These are phyloP conservation scores for Agastache rugosa DNA, from an alignment of 257 asterid genomes.

Conservation along the genomic window DNA sequence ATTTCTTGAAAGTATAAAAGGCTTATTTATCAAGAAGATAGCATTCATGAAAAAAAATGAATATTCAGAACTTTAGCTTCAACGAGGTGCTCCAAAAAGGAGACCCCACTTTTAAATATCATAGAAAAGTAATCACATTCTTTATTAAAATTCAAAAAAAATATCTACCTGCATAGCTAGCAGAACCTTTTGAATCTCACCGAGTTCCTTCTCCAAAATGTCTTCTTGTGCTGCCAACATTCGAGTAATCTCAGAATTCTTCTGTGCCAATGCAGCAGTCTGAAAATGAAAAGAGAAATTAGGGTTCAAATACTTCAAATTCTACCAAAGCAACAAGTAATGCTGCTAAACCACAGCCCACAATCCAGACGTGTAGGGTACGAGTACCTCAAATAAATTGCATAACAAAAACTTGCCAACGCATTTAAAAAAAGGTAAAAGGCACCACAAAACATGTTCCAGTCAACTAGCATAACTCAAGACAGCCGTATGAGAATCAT, in stretches of 20 bases:
- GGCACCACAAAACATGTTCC: background rate
- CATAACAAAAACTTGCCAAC: background rate
- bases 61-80: background rate
- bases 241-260: slow-evolving; percentile 73
- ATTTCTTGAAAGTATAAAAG: background rate
- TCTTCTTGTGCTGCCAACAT: slow-evolving; percentile 81
- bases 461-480: background rate
- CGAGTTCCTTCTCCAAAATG: slow-evolving; percentile 80
- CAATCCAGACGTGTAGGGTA: background rate
- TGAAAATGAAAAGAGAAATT: slow-evolving; percentile 33
- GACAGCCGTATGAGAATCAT: background rate
- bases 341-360: background rate
- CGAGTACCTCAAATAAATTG: background rate
- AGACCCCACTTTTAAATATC: no score
- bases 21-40: background rate
- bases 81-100: no score
- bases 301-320: slow-evolving; percentile 18
- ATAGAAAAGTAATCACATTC: background rate
- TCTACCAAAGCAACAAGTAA: slow-evolving; percentile 12
- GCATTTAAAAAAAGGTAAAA: background rate
- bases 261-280: slow-evolving; percentile 83
- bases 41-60: background rate
- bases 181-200: slow-evolving; percentile 88
- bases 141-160: background rate
- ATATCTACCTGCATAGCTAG: slow-evolving; percentile 90